Evolutionary conservation across 345 rosid genomes (phyloP), one percentile per base, ranked within the genome.

Genomic region (Excoecaria agallocha): DNA sequence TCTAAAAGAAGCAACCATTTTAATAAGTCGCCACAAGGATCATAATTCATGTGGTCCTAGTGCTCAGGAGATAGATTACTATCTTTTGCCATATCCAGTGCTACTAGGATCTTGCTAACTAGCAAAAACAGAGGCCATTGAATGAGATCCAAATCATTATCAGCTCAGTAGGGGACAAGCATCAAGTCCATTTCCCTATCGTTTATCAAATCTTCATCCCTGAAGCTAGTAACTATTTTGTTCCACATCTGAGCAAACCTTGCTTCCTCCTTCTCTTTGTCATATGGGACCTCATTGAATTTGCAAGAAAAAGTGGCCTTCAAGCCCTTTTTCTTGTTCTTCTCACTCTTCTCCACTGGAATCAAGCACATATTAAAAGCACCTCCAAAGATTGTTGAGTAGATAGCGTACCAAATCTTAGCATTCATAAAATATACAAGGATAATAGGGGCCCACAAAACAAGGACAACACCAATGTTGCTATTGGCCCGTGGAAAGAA

Each of bases 131-230:
- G 99, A 79, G 99, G 99, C 98, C 98, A 96, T 65, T 96, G 99
- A 68, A 83, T 90, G 56, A 89, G 87, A n/a, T 85, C 91, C 81
- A 96, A 83, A 76, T 88, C 97, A 78, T 91, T 94, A 82, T 93
- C 97, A 74, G 98, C 97, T 97, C 97, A 96, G 83, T 96, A 96
- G 57, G 99, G 99, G 81, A 96, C 98, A 84, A 96, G 98, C 84
- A 96, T 85, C 77, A 96, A 80, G 81, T 93, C 81, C 97, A 88
- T 96, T 85, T 96, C 99, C 96, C 99, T 88, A 71, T 93, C 20
- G 81, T 85, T 89, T 74, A 95, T 95, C 70, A 95, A 92, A 84
- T 95, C 99, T 74, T 95, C 99, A 77, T 95, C 96, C 79, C 99
- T 86, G 64, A 95, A 95, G 79, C 98, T 95, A 76, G 89, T 88